phyloP scores from a whole-genome alignment of 2,329 filamentous ascomycete species.

The Gaeumannomyces tritici region DNA sequence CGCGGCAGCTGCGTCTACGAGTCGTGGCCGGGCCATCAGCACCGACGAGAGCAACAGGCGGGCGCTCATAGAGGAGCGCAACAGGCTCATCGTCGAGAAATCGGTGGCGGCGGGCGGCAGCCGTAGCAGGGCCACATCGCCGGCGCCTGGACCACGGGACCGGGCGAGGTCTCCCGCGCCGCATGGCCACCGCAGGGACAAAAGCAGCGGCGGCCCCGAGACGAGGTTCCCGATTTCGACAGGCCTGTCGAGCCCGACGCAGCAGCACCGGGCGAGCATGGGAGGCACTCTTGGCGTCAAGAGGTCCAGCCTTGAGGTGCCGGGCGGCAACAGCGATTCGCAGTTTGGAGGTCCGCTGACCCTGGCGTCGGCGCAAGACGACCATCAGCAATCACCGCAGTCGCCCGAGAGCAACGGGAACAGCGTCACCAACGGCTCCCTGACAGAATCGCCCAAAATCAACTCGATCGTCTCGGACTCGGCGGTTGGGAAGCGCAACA shows the following conservation, averaged over 20 bases:
- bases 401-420: conserved; percentile 20
- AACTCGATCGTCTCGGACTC: conserved; percentile 9
- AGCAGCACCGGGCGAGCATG: conserved; percentile 37
- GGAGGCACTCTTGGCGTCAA: conserved; percentile 41
- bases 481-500: conserved; percentile 54
- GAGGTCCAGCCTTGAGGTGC: conserved; percentile 73
- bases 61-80: conserved; percentile 87
- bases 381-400: conserved; percentile 23
- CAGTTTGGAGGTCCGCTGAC: conserved; percentile 6
- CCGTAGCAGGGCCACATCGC: conserved; percentile 66
- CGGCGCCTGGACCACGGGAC: conserved; percentile 57
- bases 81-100: conserved; percentile 67
- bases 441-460: conserved; percentile 15
- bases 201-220: conserved; percentile 62
- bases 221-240: conserved; percentile 80
- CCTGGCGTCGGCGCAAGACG: conserved; percentile 10
- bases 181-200: conserved; percentile 61
- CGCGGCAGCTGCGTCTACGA: conserved; percentile 24
- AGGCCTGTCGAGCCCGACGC: conserved; percentile 46
- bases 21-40: conserved; percentile 75
- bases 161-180: conserved; percentile 65
- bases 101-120: conserved; percentile 43
- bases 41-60: conserved; percentile 94
- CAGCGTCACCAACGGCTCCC: conserved; percentile 22
- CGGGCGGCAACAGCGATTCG: conserved; percentile 43